Percentiles rank a stretch among this genome's conserved stretches.
Conservation (phyloP, 495 filamentous ascomycete species). For the Evernia prunastri region DNA sequence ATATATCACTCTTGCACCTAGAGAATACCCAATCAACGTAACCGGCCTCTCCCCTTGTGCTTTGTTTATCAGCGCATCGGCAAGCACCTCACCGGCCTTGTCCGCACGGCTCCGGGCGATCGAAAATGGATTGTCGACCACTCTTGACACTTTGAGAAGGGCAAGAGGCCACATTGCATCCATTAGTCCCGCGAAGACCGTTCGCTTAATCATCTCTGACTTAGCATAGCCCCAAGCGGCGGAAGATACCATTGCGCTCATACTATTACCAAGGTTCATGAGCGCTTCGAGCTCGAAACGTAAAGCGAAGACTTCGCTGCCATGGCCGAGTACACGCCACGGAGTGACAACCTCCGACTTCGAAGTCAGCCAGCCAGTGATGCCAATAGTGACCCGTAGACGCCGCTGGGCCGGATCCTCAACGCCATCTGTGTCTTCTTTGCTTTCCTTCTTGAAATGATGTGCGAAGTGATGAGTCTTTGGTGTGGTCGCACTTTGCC, state of each 20-base stretch:
- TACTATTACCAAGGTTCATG: constrained; percentile 65
- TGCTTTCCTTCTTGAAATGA: constrained; percentile 8
- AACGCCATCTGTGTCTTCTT: constrained; percentile 23
- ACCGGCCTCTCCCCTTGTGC: constrained; percentile 88
- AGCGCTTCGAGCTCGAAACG: constrained; percentile 76
- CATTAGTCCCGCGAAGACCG: constrained; percentile 66
- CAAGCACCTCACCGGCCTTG: constrained; percentile 78
- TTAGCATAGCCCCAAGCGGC: constrained; percentile 73
- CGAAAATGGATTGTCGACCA: constrained; percentile 88
- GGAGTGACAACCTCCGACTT: constrained; percentile 64
- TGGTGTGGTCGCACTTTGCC: neutral
- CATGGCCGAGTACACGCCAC: constrained; percentile 67
- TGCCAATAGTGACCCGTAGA: constrained; percentile 72
- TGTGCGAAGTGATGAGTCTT: neutral
- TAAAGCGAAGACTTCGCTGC: constrained; percentile 74
- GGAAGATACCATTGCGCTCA: constrained; percentile 67
- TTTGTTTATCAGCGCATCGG: constrained; percentile 81
- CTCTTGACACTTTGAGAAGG: constrained; percentile 68
- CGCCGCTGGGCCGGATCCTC: constrained; percentile 44
- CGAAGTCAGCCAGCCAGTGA: constrained; percentile 74
- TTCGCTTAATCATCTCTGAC: constrained; percentile 67
- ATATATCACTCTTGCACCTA: constrained; percentile 85
- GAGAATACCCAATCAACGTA: constrained; percentile 78
- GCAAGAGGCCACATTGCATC: constrained; percentile 69
- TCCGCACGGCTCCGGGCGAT: constrained; percentile 75